Evolutionary conservation across 768 basidiomycete genomes (phyloP).

Genomic region (Tricholoma terreum): DNA sequence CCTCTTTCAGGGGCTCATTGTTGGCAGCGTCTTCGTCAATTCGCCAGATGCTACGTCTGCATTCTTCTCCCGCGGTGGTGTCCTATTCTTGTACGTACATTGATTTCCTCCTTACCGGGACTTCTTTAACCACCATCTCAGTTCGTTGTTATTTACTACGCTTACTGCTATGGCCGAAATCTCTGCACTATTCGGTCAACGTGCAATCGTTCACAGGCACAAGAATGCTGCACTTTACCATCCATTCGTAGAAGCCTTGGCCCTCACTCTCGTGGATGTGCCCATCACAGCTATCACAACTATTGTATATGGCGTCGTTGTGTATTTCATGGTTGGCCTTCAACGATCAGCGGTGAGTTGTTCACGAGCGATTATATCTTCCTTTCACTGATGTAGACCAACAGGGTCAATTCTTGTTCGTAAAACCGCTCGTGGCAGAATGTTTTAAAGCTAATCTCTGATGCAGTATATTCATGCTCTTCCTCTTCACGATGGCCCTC

Average conservation of each 20-base stretch:
- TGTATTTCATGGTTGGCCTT: constrained; percentile 59
- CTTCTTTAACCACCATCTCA: not conserved
- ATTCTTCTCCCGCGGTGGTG: constrained; percentile 73
- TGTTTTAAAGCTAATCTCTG: constrained; percentile 3
- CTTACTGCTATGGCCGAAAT: constrained; percentile 18
- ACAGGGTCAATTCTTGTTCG: constrained; percentile 57
- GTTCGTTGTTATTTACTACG: constrained; percentile 9
- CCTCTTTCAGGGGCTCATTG: constrained; percentile 45
- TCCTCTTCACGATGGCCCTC: constrained; percentile 53
- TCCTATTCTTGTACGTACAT: constrained; percentile 67
- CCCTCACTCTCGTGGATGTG: constrained; percentile 58
- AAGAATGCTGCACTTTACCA: constrained; percentile 55
- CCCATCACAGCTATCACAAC: constrained; percentile 53
- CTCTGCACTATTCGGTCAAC: constrained; percentile 50
- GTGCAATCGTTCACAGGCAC: constrained; percentile 58
- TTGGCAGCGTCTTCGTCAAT: constrained; percentile 65
- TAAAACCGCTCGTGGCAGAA: not conserved
- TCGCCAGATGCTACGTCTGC: constrained; percentile 52
- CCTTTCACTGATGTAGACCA: not conserved
- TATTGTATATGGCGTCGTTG: constrained; percentile 40
- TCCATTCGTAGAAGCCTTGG: constrained; percentile 31
- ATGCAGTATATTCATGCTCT: constrained; percentile 54
- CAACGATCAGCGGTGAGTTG: not conserved
- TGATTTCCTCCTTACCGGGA: constrained; percentile 31
- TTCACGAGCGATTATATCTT: constrained; percentile 20